Evolutionary conservation across 169 alveolate genomes (phyloP), one percentile per base, ranked within the genome.

Genomic region (Plasmodium malariae): DNA sequence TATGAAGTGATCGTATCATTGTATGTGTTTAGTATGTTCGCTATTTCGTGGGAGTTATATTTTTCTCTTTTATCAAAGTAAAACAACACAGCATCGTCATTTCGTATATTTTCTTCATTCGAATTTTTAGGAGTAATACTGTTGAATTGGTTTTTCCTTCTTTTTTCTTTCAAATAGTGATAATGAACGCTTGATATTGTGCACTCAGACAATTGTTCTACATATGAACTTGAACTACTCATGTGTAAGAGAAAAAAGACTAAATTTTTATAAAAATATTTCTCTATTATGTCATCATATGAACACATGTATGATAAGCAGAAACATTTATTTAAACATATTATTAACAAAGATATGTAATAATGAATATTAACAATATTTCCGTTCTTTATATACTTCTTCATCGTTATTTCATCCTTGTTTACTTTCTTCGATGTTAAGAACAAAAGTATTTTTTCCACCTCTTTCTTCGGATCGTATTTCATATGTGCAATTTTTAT

Each of bases 301-400:
- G 36, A 24, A 32, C 78, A 45, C 28, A 76, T 14, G 54, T 32
- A 40, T 34, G 40, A 76, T 36, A 37, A 17, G 12, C 63, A 60
- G 65, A 76, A 76, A 14, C 69, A 62, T 30, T 76, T 76, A 55
- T 76, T 60, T 55, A 76, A 26, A 55, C 89, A 76, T 30, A 55
- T 63, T 3, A 76, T 51, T 21, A 76, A 3, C 11, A 76, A 48
- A 12, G 89, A 45, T 19, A 49, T 67, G 30, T 60, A 62, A 54
- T 76, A 76, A n/a, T 76, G 37, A 17, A 57, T 57, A 24, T 57
- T 21, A 17, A 5, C 17, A 36, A 0, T 3, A 48, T 43, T 36
- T 19, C 17, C 0, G 2, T 14, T 17, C 12, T 14, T 63, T 43
- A 59, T 55, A 2, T 40, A 21, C 19, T 21, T 59, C 21, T 5